Conservation (phyloP, 179 eudicot species). For the Beta lomatogona region DNA sequence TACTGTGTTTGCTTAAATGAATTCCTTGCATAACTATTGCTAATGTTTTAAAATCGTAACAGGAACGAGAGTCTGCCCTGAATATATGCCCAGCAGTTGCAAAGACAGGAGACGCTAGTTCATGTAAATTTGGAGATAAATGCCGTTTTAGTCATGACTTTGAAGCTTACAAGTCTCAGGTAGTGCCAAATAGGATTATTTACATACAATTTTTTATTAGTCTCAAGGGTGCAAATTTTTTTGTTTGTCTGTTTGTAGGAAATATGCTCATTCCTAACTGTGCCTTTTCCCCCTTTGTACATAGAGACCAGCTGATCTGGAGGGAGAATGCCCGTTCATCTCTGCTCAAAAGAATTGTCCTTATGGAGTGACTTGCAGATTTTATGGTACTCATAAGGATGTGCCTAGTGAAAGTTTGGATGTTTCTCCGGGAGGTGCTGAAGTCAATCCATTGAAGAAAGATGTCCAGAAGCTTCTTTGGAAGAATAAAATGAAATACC, state of each 20-base stretch:
- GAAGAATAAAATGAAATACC: conserved; percentile 89
- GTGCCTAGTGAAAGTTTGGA: conserved; percentile 34
- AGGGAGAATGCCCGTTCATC: conserved; percentile 80
- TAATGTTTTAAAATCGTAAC: conserved; percentile 17
- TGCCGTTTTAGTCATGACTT: conserved; percentile 93
- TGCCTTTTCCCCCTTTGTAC: conserved; percentile 3
- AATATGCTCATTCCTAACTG: conserved; percentile 1
- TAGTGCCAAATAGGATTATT: conserved; percentile 14
- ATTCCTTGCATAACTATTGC: background rate
- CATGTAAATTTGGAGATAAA: conserved; percentile 63
- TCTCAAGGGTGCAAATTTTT: background rate
- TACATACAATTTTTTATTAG: background rate
- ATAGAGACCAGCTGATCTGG: conserved; percentile 84
- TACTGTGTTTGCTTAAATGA: background rate
- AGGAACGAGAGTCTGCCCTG: conserved; percentile 68
- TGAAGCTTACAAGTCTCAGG: conserved; percentile 80
- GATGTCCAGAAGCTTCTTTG: conserved; percentile 91
- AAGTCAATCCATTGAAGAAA: conserved; percentile 72
- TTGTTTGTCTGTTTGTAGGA: background rate
- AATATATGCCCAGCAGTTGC: conserved; percentile 81
- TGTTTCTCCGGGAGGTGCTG: conserved; percentile 41
- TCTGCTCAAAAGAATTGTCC: conserved; percentile 61
- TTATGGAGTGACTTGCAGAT: conserved; percentile 85
- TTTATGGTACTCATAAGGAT: conserved; percentile 64
- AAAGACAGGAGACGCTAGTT: conserved; percentile 55